Evolutionary conservation across 2,329 filamentous ascomycete genomes (phyloP), one percentile per base, ranked within the genome.

Genomic region (Clonostachys sp.): DNA sequence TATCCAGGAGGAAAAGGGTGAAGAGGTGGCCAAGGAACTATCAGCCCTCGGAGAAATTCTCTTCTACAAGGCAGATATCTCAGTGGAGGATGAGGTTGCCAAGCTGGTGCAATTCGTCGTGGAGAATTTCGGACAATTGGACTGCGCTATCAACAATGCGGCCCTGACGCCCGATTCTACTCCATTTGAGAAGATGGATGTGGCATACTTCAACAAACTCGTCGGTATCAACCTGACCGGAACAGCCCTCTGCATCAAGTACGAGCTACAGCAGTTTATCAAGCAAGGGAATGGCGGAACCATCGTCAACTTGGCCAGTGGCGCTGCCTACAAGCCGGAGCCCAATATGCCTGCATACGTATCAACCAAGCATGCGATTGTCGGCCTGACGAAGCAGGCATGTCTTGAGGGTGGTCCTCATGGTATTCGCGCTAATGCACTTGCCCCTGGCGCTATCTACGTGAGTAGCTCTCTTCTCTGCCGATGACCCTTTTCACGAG

Each of bases 231-330:
- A 57, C 43, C 49, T 57, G 3, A 53, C 51, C 1, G 55, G 55
- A 14, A 53, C 55, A 2, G 53, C 55, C 12, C 50, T 56, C 6
- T 56, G 54, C 34, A 40, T 57, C 13, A 53, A 52, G 44, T 48
- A 55, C 24, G 38, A 57, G 49, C 52, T 57, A 51, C 52, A 53
- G 39, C 52, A 55, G 30, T 49, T 57, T 42, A 58, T 62, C 1
- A 54, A 59, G 10, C 52, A 54, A 38, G 52, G 51, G 2, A 46
- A 39, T 3, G 60, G 61, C 2, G 70, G 68, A 1, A 70, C 71
- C 53, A 72, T 75, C 43, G 72, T 75, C 48, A 74, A 70, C 57
- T 62, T 68, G 33, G 55, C 66, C 20, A 70, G 66, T 51, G 63
- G 71, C 40, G 55, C 53, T 43, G 56, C 57, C 7, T 51, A 50